Evolutionary conservation across 2,329 filamentous ascomycete genomes (phyloP).

Genomic region (Myriosclerotinia duriaeana): DNA sequence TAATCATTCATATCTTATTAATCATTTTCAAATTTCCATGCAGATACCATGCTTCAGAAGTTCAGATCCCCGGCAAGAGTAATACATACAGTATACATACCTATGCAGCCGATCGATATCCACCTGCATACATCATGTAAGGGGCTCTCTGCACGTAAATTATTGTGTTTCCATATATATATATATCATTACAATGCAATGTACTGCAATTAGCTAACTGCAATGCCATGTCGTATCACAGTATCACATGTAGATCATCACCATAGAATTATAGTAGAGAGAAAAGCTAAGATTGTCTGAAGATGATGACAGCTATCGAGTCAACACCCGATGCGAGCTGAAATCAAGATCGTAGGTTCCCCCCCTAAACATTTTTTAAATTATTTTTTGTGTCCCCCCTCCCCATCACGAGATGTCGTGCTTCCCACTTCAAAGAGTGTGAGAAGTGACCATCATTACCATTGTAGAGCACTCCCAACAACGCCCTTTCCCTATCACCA

Average conservation of each 20-base stretch:
- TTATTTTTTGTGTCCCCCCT: slow-evolving; percentile 28
- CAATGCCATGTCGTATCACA: slow-evolving; percentile 1
- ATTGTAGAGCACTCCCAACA: slow-evolving; percentile 27
- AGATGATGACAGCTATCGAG: slow-evolving; percentile 33
- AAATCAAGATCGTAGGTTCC: slow-evolving; percentile 27
- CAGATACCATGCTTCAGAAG: no score
- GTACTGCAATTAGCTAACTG: no score
- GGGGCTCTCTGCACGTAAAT: neutral
- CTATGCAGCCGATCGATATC: no score
- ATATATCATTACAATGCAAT: neutral
- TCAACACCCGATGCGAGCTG: slow-evolving; percentile 33
- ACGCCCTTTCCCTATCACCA: slow-evolving; percentile 23
- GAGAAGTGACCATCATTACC: slow-evolving; percentile 36
- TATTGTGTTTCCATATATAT: neutral
- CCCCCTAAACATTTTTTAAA: slow-evolving; percentile 33
- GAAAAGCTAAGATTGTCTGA: slow-evolving; percentile 31
- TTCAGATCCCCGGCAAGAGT: no score
- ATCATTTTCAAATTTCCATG: no score
- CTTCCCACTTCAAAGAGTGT: slow-evolving; percentile 33
- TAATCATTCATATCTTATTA: no score
- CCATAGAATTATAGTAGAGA: slow-evolving; percentile 23
- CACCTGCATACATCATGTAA: neutral
- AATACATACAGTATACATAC: no score
- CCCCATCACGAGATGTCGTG: slow-evolving; percentile 35
- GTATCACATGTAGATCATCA: slow-evolving; percentile 20